These are phyloP conservation scores for Rheum nobile DNA, from an alignment of 148 eudicot species.

Conservation along the genomic window DNA sequence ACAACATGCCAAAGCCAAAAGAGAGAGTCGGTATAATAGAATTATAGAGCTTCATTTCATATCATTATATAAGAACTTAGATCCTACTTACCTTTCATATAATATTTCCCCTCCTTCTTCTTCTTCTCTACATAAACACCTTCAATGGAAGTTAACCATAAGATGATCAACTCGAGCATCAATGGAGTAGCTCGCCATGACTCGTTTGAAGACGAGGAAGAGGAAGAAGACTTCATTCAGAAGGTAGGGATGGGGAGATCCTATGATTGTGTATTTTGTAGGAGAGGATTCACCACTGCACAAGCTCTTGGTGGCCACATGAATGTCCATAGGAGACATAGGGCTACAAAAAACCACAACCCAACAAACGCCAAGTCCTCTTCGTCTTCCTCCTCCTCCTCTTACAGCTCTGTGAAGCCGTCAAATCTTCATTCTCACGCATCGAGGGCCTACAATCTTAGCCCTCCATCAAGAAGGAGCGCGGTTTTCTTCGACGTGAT, in stretches of 20 bases:
- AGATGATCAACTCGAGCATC: constrained; percentile 5
- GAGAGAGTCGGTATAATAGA: constrained; percentile 1
- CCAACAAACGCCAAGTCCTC: not conserved
- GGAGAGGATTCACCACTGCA: constrained; percentile 11
- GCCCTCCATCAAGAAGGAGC: not conserved
- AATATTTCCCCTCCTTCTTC: too few species aligned
- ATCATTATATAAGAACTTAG: constrained; percentile 3
- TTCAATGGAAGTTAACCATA: not conserved
- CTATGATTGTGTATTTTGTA: constrained; percentile 7
- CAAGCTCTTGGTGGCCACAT: constrained; percentile 10
- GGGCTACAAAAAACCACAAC: not conserved
- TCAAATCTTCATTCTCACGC: not conserved
- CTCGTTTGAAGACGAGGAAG: constrained; percentile 5
- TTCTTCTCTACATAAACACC: not conserved
- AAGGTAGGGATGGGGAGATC: constrained; percentile 6
- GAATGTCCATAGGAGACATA: constrained; percentile 7
- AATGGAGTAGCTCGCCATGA: not conserved
- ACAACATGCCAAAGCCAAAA: not conserved
- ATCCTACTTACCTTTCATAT: not conserved
- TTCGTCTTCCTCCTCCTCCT: not conserved
- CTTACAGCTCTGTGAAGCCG: not conserved
- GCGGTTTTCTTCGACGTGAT: constrained; percentile 3
- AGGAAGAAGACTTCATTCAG: constrained; percentile 4
- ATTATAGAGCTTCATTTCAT: constrained; percentile 1
- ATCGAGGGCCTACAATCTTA: not conserved